Base-by-base conservation (phyloP, 2,329 filamentous ascomycete species). In the Alternaria conjuncta region DNA sequence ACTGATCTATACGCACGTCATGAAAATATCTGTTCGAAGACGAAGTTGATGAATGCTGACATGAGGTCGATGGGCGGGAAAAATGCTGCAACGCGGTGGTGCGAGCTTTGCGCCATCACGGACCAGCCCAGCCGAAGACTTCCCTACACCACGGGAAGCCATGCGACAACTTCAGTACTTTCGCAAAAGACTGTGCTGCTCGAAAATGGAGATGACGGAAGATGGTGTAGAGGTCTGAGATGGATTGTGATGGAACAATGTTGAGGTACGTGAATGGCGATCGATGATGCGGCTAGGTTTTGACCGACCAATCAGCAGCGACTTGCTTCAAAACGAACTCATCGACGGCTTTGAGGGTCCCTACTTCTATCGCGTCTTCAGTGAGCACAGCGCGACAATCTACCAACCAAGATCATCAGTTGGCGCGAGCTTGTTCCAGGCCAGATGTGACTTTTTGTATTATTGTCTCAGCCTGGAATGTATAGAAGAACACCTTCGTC, bases 21-120 rank as follows among this genome's bases (percentile, higher is more conserved):
- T 41, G 13, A 3, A 8, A 21, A 21, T 11, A 1, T 21, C 23
- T 0, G 18, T 53, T 23, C 1, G 20, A 21, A 11, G 10, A 10
- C 11, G 20, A 25, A 20, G 20, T 4, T 26, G n/a, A 28, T 55
- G 53, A 5, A 43, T 6, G 23, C 53, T 41, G n/a, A 41, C 28
- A 51, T 15, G 26, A 23, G 6, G 26, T 44, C 53, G 36, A 55
- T 55, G 53, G 25, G 28, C 12, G 21, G 45, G 2, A 20, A 57
- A 60, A 32, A 51, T 36, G 49, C 41, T 55, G 57, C 41, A 43
- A 11, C 28, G 23, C 18, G 50, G 23, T 60, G 49, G 57, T 49
- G 43, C 57, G 41, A 60, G 57, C 57, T 54, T 60, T 36, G 28
- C 57, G 49, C 57, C 57, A 60, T 60, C 57, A 60, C 57, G 57